Evolutionary conservation across 768 basidiomycete genomes (phyloP), one percentile per base, ranked within the genome.

Genomic region (Boletus rex-veris): DNA sequence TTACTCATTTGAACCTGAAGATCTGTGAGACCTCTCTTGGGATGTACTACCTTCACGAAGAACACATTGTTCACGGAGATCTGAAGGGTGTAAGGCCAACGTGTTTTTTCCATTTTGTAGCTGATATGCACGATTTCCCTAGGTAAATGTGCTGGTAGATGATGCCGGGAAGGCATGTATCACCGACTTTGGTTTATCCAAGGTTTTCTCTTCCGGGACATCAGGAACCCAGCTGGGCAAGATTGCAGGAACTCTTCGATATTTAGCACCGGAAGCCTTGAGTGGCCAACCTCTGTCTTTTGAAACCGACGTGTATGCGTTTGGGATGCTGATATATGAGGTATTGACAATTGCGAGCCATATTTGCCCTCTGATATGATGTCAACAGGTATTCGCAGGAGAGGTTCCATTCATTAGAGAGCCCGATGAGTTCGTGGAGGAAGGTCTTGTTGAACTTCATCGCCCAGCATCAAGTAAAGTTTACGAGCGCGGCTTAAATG

Each of bases 81-180:
- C 43, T 72, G 19, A 69, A 69, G 54, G 62, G 62, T 5, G 68
- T 69, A 42, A 28, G 66, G 48, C 11, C 6, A 24, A 18, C 7
- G 8, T 28, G 28, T 28, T 30, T 1, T 15, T 8, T 15, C 38
- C n/a, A 24, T 24, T 24, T 18, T 31, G 19, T 24, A 8, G 8
- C 45, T 50, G 11, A 39, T 7, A 10, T 7, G 0, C n/a, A 3
- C 2, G 15, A 3, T 31, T 35, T 15, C 15, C 28, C 8, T 8
- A 74, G 73, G 59, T 61, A 3, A 74, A 72, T 38, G 62, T 73
- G 8, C 57, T 74, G 5, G 61, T 74, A 30, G 63, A 68, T 40
- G 71, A 72, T 56, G 47, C 57, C 4, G 58, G 58, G 15, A 62
- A 70, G 18, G 71, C 68, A 7, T 57, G 66, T 41, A 57, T 74